Conservation (phyloP, 2,329 filamentous ascomycete genomes). For the Calcarisporium arbuscula region DNA sequence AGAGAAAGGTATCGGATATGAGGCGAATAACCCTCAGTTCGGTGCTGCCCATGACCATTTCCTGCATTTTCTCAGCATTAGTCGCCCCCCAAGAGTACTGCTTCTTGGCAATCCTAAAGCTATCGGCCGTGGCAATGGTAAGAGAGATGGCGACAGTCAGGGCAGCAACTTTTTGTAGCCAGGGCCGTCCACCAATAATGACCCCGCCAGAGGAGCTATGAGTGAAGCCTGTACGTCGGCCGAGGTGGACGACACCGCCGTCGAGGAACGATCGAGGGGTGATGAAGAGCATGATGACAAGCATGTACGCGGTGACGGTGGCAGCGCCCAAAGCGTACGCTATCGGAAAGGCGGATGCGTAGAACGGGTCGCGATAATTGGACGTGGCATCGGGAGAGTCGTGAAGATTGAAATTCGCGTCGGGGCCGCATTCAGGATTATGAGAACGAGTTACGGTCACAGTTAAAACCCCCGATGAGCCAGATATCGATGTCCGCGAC, state of each 20-base stretch:
- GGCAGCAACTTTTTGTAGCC: slow-evolving; percentile 80
- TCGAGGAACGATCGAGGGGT: slow-evolving; percentile 91
- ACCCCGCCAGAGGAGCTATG: slow-evolving; percentile 72
- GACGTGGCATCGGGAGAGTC: slow-evolving; percentile 48
- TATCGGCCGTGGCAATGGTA: slow-evolving; percentile 88
- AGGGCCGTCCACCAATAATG: slow-evolving; percentile 84
- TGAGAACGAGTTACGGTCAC: too few species aligned
- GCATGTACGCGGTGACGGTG: slow-evolving; percentile 84
- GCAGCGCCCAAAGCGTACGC: slow-evolving; percentile 88
- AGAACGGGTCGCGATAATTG: slow-evolving; percentile 80
- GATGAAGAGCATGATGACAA: slow-evolving; percentile 90
- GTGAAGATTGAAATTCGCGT: too few species aligned
- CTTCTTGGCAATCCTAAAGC: slow-evolving; percentile 73
- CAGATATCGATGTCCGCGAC: slow-evolving; percentile 30
- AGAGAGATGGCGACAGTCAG: slow-evolving; percentile 74
- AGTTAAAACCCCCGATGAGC: too few species aligned
- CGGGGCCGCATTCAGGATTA: too few species aligned
- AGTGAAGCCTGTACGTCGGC: slow-evolving; percentile 78
- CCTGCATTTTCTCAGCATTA: slow-evolving; percentile 70
- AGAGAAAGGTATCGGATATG: slow-evolving; percentile 92
- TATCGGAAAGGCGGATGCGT: slow-evolving; percentile 87
- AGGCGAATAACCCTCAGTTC: slow-evolving; percentile 87
- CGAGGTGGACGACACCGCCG: slow-evolving; percentile 74
- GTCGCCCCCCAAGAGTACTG: slow-evolving; percentile 78
- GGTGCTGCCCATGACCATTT: slow-evolving; percentile 72